These are phyloP conservation scores for Magnolia sinica DNA, from an alignment of 164 flowering plant genomes.

Conservation along the genomic window DNA sequence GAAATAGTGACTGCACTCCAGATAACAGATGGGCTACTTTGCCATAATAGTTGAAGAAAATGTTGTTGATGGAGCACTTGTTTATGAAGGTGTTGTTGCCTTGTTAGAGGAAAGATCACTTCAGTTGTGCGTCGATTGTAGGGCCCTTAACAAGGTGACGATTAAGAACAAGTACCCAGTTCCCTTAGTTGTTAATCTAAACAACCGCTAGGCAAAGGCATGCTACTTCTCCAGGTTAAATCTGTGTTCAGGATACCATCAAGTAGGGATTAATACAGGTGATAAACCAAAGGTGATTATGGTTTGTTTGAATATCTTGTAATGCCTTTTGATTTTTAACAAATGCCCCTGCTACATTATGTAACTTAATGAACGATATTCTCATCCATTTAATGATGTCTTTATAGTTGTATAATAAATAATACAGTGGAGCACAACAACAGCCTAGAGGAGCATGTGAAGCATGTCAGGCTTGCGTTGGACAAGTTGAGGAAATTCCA, in stretches of 20 bases:
- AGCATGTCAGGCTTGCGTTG: background rate
- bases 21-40: background rate
- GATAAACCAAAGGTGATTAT: constrained; percentile 19
- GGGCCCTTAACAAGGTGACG: constrained; percentile 4
- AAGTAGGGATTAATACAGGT: constrained; percentile 11
- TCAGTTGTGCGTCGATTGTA: constrained; percentile 15
- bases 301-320: constrained; percentile 14
- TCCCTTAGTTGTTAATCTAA: constrained; percentile 4
- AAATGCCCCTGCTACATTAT: constrained; percentile 5
- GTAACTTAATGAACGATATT: constrained; percentile 5
- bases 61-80: constrained; percentile 4
- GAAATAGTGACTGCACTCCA: background rate
- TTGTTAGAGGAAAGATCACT: constrained; percentile 9
- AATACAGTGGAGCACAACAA: constrained; percentile 1
- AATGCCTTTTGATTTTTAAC: constrained; percentile 12
- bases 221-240: constrained; percentile 20
- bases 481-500: background rate
- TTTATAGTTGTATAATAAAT: background rate
- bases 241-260: constrained; percentile 19
- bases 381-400: background rate
- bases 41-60: constrained; percentile 1
- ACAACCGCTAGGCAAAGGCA: background rate
- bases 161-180: constrained; percentile 17
- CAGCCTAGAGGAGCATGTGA: background rate
- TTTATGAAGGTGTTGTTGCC: constrained; percentile 4